Evolutionary conservation across 2,329 filamentous ascomycete species (phyloP), one percentile per base, ranked within the genome.

Genomic region (Ascochyta lentis): DNA sequence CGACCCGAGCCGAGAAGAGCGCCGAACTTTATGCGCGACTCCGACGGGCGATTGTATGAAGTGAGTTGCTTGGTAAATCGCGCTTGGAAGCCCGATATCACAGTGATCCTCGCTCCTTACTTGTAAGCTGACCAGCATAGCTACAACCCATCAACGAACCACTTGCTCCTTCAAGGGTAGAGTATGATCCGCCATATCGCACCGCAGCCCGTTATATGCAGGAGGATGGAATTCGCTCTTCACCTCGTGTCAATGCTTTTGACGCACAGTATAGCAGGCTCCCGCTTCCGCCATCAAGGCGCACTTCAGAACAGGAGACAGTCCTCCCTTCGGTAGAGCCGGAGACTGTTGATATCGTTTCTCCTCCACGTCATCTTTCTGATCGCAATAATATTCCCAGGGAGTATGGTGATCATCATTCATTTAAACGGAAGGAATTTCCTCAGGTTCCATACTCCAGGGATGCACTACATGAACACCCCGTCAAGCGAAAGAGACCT

Each of bases 291-390:
- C 58, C 55, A 39, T 57, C 61, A 10, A 63, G 68, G 29, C 66
- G 67, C 33, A 44, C 57, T 9, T 69, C 70, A 40, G 72, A 73
- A 24, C 69, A 72, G 16, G 71, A 75, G 47, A 46, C 69, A 37
- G 65, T 71, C 26, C 50, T 75, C 23, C 72, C 72, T 22, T 75
- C 72, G 23, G 65, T 75, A 56, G 72, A 75, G 56, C 65, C 56
- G 52, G 70, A 74, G 37, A 57, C 59, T 16, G 49, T 60, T n/a
- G 57, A 65, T 48, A 40, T 64, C 26, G 57, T 53, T 3, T 67
- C 64, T 12, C 58, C 65, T 41, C 63, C 55, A 26, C 63, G 39
- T 9, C 46, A 48, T 35, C 4, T 52, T 26, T 53, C 58, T 52
- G 52, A 55, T 22, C 47, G 43, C 26, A 56, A 57, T 29, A 23